A percentile compares a stretch with the other conserved stretches of the same genome.
phyloP scores from a whole-genome alignment of 192 early-diverging fungal genomes.

The Backusella parvicylindrica region DNA sequence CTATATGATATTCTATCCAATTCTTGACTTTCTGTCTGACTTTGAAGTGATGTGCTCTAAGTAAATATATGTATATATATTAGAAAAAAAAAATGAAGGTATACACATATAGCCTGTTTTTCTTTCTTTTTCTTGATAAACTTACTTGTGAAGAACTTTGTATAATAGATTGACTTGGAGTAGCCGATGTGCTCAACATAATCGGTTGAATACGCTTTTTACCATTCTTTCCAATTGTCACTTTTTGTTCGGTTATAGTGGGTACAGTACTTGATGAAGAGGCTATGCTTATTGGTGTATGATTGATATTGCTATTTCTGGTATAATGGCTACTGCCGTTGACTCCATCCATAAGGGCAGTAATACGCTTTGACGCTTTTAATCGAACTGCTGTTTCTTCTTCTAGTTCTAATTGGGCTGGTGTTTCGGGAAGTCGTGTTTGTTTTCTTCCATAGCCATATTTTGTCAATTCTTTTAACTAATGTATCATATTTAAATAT shows the following conservation, averaged over 20 bases:
- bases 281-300: neutral
- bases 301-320: neutral
- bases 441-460: constrained; percentile 46
- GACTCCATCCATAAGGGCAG: constrained; percentile 27
- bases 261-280: constrained; percentile 3
- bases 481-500: neutral
- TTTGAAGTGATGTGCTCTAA: neutral
- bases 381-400: constrained; percentile 38
- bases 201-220: constrained; percentile 81
- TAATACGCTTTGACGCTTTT: constrained; percentile 16
- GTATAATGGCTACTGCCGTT: neutral
- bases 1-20: neutral
- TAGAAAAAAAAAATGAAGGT: too few species aligned
- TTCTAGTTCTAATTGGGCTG: constrained; percentile 65
- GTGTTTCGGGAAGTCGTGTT: constrained; percentile 57
- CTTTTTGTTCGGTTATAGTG: constrained; percentile 40
- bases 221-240: constrained; percentile 74
- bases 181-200: constrained; percentile 16
- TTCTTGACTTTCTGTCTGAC: neutral
- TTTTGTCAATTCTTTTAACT: constrained; percentile 44
- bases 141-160: neutral
- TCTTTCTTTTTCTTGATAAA: neutral
- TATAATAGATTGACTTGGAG: neutral
- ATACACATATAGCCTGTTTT: too few species aligned
- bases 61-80: too few species aligned